A percentile compares a stretch with the other conserved stretches of the same genome.
Evolutionary conservation across 805 yeast genomes (phyloP).

Genomic region (Nadsonia fulvescens): DNA sequence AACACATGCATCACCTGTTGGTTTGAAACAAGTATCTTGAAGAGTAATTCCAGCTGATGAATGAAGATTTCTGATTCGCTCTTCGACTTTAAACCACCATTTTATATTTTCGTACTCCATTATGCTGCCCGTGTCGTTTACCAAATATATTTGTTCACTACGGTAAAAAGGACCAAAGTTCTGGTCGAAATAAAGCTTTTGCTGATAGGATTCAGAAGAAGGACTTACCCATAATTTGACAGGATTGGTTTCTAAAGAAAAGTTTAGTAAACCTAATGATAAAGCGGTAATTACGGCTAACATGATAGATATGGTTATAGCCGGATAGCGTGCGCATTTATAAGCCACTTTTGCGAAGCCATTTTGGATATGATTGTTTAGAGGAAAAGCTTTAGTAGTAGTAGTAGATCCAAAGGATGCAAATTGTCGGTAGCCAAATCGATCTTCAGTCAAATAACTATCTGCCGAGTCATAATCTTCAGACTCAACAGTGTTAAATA

Average conservation of each 20-base stretch:
- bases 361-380: constrained; percentile 31
- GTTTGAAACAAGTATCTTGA: constrained; percentile 67
- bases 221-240: constrained; percentile 82
- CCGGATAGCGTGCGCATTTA: constrained; percentile 47
- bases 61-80: constrained; percentile 25
- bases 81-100: constrained; percentile 85
- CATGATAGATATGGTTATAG: constrained; percentile 27
- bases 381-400: constrained; percentile 27
- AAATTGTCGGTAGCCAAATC: constrained; percentile 3
- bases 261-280: constrained; percentile 31
- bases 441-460: constrained; percentile 2
- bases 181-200: constrained; percentile 52
- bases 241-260: constrained; percentile 62
- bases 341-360: constrained; percentile 34
- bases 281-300: constrained; percentile 26
- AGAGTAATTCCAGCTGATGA: constrained; percentile 21
- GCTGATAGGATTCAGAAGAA: constrained; percentile 44
- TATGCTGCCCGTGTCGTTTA: constrained; percentile 51
- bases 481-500: constrained; percentile 1
- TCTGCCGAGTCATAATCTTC: constrained; percentile 1
- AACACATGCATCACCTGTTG: constrained; percentile 63
- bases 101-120: constrained; percentile 48
- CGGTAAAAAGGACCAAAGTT: constrained; percentile 87
- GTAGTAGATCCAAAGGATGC: constrained; percentile 9
- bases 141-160: constrained; percentile 64